Evolutionary conservation across 78 protist species (phyloP), one percentile per base, ranked within the genome.

Genomic region (Dictyostelium brefeldianum): DNA sequence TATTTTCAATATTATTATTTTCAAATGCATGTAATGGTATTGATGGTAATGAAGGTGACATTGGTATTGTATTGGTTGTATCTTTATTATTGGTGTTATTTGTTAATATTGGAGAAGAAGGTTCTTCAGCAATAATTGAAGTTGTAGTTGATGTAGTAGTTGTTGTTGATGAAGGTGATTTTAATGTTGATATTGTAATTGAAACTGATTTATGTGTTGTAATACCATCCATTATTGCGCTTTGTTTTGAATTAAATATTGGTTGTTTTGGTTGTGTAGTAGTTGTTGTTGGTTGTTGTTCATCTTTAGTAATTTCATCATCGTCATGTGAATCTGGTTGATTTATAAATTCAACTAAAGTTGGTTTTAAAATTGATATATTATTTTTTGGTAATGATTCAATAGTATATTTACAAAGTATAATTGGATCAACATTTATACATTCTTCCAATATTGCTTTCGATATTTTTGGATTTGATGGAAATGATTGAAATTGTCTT

Each of bases 151-250:
- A 27, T 7, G 83, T 78, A 0, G 75, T 67, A 1, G 75, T 67
- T 6, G 73, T 78, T 31, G 83, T 78, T 25, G 53, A 47, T 3
- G 90, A 51, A 0, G 90, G 77, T 25, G 81, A 83, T 70, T 80
- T 71, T 53, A 81, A 83, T n/a, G 50, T 43, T 4, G 79, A 43
- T n/a, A 71, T 71, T 10, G 90, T 83, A 5, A 83, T 71, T 25
- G 90, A 83, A 12, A 83, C 79, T 8, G 90, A 83, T 83, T 83
- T 83, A 17, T 77, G 70, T 6, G 85, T 54, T 18, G 85, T 54
- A 48, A 80, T 80, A 3, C 51, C 59, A n/a, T 31, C 59, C 27
- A 43, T 31, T 2, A 10, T 22, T 48, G 73, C 29, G n/a, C 43
- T n/a, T 20, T 31, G 59, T 22, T 31, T 46, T 59, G 83, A 78